Base-by-base conservation (phyloP, 768 basidiomycete species). In the Boletus eberwhitei region DNA sequence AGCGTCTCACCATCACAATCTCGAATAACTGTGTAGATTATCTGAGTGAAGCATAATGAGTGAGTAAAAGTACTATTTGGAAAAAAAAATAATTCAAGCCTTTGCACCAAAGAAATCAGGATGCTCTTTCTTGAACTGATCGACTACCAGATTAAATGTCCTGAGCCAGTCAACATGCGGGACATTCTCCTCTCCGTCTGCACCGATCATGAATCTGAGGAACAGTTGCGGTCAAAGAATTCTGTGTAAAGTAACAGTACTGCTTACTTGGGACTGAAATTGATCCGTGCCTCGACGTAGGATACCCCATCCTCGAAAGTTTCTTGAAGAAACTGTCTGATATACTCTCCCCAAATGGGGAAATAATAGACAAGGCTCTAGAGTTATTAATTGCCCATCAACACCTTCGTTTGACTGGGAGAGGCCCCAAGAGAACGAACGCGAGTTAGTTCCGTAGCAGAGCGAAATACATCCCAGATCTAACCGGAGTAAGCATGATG, bases 391-490 rank as follows among this genome's bases (percentile, higher is more conserved):
- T 54, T 13, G 19, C 22, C 37, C 4, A 9, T 62, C 43, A 57
- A 45, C 17, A 21, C n/a, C 21, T 8, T 43, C 2, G 31, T 34
- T 34, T 14, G 21, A 13, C 29, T 19, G 12, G 13, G 26, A 14
- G n/a, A 17, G n/a, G 11, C 39, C 13, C 16, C 17, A 26, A 37
- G 46, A 35, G 16, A 17, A 70, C 75, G 50, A 65, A 86, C 86
- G 16, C 64, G 58, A 21, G 80, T 75, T 0, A 82, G 76, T 0
- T 46, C 29, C 59, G 84, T 84, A 0, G 79, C 84, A 62, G 74
- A 81, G 16, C 63, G 59, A 63, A 92, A 91, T 58, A 88, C 88
- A 41, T 80, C 66, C 89, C 89, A 91, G 45, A 91, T 90, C 88
- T 90, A 54, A 35, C 19, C 37, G 6, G 50, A 36, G 21, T 51